These are phyloP conservation scores for Aspergillus haitiensis DNA, from an alignment of 495 filamentous ascomycete species.

Conservation along the genomic window DNA sequence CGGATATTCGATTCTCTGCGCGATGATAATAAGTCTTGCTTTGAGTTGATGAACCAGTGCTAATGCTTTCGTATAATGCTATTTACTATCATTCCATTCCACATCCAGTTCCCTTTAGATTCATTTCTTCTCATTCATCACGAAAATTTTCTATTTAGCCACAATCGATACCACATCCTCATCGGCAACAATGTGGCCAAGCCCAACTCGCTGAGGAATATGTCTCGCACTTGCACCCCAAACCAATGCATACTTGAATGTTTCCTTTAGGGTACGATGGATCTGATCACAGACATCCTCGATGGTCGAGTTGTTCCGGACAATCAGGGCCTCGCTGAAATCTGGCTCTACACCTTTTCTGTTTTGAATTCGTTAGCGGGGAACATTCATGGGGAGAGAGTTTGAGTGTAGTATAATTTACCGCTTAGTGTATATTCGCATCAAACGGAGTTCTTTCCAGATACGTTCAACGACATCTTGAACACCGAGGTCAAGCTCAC, in stretches of 20 bases:
- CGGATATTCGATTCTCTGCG: too few relatives aligned
- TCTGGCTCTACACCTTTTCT: conserved; percentile 87
- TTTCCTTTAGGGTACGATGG: conserved; percentile 93
- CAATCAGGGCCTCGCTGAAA: conserved; percentile 92
- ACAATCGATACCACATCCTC: conserved; percentile 98
- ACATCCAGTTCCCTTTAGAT: neutral
- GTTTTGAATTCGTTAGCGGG: conserved; percentile 14
- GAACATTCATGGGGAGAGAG: neutral
- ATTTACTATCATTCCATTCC: too few relatives aligned
- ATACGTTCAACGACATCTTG: conserved; percentile 92
- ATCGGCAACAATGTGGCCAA: conserved; percentile 83
- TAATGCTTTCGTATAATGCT: too few relatives aligned
- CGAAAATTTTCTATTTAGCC: conserved; percentile 35
- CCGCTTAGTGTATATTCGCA: conserved; percentile 94
- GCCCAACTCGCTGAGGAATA: conserved; percentile 88
- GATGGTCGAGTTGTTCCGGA: conserved; percentile 80
- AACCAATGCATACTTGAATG: conserved; percentile 97
- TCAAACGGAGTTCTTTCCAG: conserved; percentile 90
- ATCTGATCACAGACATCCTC: conserved; percentile 98
- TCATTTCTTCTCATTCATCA: neutral
- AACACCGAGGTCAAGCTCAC: conserved; percentile 96
- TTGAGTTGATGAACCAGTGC: too few relatives aligned
- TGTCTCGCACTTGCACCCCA: conserved; percentile 97
- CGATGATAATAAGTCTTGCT: too few relatives aligned
- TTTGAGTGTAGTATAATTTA: conserved; percentile 23